A percentile compares a stretch with the other conserved stretches of the same genome.
Conservation (phyloP, 2,329 filamentous ascomycete genomes). For the Proliferodiscus dingleyae region DNA sequence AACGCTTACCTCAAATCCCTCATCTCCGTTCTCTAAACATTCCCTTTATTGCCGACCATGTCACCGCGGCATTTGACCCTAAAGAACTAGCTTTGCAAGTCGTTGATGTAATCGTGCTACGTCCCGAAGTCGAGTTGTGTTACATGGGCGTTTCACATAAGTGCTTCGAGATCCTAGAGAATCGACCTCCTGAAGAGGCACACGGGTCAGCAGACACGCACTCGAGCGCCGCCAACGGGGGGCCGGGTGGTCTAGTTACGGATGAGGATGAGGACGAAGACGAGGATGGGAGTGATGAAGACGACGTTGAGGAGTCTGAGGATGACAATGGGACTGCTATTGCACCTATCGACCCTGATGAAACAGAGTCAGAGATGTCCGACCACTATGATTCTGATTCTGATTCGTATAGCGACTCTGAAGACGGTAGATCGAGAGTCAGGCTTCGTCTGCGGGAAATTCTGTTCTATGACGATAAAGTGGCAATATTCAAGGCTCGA, state of each 20-base stretch:
- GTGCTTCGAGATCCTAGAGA: conserved; percentile 78
- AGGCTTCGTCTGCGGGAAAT: conserved; percentile 69
- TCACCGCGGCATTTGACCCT: conserved; percentile 51
- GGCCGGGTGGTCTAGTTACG: conserved; percentile 32
- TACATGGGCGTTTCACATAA: conserved; percentile 73
- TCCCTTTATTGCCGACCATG: conserved; percentile 59
- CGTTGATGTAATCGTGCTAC: conserved; percentile 70
- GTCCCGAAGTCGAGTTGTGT: conserved; percentile 70
- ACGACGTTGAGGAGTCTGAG: conserved; percentile 39
- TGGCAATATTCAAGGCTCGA: conserved; percentile 73
- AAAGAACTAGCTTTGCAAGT: conserved; percentile 72
- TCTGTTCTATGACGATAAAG: conserved; percentile 78
- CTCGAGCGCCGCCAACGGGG: conserved; percentile 32
- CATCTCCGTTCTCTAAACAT: conserved; percentile 69
- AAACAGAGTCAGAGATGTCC: conserved; percentile 33
- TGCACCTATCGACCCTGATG: conserved; percentile 32
- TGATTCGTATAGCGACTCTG: conserved; percentile 47
- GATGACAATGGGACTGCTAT: conserved; percentile 33
- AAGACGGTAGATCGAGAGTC: conserved; percentile 35
- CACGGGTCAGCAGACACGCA: conserved; percentile 23
- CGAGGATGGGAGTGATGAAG: conserved; percentile 43
- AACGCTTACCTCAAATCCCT: conserved; percentile 64
- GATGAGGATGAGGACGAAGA: conserved; percentile 45
- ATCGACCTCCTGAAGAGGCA: conserved; percentile 42
- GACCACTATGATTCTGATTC: conserved; percentile 44